phyloP scores from a whole-genome alignment of 306 rosid genomes.

The Casuarina cunninghamiana region DNA sequence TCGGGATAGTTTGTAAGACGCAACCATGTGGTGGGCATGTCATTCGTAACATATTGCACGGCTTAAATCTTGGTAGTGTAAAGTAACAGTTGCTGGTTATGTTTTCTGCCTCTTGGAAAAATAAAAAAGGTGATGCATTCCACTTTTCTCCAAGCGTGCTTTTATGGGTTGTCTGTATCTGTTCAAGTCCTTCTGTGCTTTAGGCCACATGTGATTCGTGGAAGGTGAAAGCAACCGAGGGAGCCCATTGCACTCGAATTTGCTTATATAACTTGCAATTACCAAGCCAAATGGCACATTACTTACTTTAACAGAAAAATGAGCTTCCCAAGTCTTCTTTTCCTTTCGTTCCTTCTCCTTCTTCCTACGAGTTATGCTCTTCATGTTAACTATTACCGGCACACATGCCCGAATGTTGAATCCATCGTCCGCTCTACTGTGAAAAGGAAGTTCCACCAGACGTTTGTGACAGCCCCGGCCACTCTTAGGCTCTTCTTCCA shows the following conservation, averaged over 20 bases:
- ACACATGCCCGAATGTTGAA: slow-evolving; percentile 74
- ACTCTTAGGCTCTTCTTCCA: slow-evolving; percentile 91
- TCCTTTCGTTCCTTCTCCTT: slow-evolving; percentile 37
- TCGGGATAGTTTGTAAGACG: too few relatives aligned
- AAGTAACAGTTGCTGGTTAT: not conserved
- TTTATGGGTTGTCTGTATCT: not conserved
- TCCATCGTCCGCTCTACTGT: slow-evolving; percentile 65
- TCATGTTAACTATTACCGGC: slow-evolving; percentile 42
- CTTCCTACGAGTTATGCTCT: slow-evolving; percentile 41
- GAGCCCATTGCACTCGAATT: not conserved
- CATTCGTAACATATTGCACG: not conserved
- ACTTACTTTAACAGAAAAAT: slow-evolving; percentile 28
- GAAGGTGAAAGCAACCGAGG: not conserved
- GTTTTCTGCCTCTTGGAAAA: not conserved
- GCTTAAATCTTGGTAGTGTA: not conserved
- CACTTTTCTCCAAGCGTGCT: not conserved
- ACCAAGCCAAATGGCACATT: not conserved
- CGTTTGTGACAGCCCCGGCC: slow-evolving; percentile 75
- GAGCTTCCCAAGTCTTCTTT: slow-evolving; percentile 25
- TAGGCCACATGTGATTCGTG: not conserved
- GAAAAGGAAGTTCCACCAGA: slow-evolving; percentile 53
- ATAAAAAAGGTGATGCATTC: not conserved
- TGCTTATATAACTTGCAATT: not conserved
- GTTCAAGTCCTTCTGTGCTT: not conserved
- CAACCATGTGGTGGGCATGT: not conserved